Conservation (phyloP, 148 eudicot genomes). For the Rhododendron kiyosumense region DNA sequence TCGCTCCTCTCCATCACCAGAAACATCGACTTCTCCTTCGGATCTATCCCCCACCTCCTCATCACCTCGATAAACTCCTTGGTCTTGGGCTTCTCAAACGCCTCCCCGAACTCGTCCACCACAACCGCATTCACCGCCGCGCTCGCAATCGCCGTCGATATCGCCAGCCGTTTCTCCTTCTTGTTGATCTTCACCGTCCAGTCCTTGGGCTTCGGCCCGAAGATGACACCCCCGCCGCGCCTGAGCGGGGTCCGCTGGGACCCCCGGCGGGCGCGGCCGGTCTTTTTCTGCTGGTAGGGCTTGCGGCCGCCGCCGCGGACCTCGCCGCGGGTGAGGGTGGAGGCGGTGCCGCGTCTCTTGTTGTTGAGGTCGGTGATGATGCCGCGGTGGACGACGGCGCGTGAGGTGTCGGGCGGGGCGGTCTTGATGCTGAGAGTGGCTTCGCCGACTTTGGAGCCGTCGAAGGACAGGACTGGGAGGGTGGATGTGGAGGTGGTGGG, state of each 20-base stretch:
- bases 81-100: slow-evolving; percentile 76
- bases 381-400: slow-evolving; percentile 98
- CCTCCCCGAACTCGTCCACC: slow-evolving; percentile 72
- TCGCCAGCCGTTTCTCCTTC: slow-evolving; percentile 83
- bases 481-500: slow-evolving; percentile 32
- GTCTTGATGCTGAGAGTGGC: slow-evolving; percentile 60
- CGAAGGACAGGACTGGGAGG: slow-evolving; percentile 72
- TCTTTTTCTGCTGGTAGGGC: slow-evolving; percentile 81
- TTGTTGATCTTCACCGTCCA: slow-evolving; percentile 82
- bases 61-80: slow-evolving; percentile 76
- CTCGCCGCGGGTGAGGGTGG: slow-evolving; percentile 87
- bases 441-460: slow-evolving; percentile 66
- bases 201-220: slow-evolving; percentile 90
- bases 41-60: slow-evolving; percentile 84
- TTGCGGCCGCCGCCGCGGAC: slow-evolving; percentile 84
- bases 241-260: slow-evolving; percentile 71
- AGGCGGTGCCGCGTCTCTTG: slow-evolving; percentile 87
- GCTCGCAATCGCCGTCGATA: slow-evolving; percentile 73
- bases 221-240: slow-evolving; percentile 85
- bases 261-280: slow-evolving; percentile 89
- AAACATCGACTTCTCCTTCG: slow-evolving; percentile 69
- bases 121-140: slow-evolving; percentile 51
- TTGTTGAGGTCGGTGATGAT: slow-evolving; percentile 69
- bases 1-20: slow-evolving; percentile 59
- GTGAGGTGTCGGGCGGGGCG: slow-evolving; percentile 77